Conservation (phyloP, 768 basidiomycete species). For the Melanogaster broomeanus region DNA sequence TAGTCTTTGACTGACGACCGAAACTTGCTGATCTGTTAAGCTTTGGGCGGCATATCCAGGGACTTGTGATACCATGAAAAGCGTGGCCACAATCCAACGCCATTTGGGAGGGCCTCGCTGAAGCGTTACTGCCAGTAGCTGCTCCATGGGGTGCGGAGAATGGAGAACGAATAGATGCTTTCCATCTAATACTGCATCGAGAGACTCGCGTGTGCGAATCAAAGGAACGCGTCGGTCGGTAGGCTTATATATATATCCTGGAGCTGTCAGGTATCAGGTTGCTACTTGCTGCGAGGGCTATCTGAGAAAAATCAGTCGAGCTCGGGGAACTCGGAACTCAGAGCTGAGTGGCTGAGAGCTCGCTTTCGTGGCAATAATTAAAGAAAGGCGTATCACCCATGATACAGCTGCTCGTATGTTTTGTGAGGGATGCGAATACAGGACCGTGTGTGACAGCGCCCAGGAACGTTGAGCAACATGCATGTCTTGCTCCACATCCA, state of each 20-base stretch:
- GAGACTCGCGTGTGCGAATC: not conserved
- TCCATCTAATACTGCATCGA: not conserved
- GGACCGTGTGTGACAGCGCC: too few species aligned
- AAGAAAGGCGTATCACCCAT: too few species aligned
- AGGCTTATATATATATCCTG: not conserved
- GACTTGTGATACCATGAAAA: conserved; percentile 6
- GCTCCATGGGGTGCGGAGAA: not conserved
- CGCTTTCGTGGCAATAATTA: too few species aligned
- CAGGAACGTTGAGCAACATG: too few species aligned
- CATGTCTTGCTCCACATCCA: too few species aligned
- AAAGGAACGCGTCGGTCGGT: not conserved
- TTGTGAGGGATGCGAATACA: too few species aligned
- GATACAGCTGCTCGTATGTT: too few species aligned
- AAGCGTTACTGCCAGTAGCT: conserved; percentile 2
- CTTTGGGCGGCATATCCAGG: conserved; percentile 33
- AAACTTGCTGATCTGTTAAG: conserved; percentile 37
- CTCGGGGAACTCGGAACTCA: too few species aligned
- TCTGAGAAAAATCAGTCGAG: too few species aligned
- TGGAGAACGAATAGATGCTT: not conserved
- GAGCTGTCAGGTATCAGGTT: not conserved
- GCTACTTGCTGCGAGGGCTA: not conserved
- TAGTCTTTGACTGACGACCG: conserved; percentile 37
- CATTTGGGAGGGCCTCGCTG: not conserved
- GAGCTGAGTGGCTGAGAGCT: too few species aligned
- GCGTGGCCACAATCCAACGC: not conserved